These are phyloP conservation scores for Marchantia paleacea DNA, from an alignment of 225 moss, liverwort and hornwort species.

Conservation along the genomic window DNA sequence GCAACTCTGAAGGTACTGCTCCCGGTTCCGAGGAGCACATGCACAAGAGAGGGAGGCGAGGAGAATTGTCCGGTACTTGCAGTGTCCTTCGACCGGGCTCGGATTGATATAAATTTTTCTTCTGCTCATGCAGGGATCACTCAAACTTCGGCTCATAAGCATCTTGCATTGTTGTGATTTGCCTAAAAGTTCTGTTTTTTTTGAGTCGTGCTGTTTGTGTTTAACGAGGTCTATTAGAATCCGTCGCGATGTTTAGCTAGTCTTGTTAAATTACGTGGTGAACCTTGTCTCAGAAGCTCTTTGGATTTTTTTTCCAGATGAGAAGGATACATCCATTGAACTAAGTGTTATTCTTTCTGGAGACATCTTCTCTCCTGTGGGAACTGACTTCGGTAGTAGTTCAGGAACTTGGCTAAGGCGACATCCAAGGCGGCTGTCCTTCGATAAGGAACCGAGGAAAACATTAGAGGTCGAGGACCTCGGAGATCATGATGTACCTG, in stretches of 20 bases:
- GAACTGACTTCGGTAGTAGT: neutral
- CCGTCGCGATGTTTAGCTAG: too few relatives aligned
- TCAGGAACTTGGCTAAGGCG: neutral
- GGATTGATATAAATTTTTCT: neutral
- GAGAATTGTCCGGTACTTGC: neutral
- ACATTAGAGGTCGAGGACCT: neutral
- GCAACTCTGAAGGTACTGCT: neutral
- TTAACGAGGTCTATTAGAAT: too few relatives aligned
- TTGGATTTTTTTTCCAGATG: neutral
- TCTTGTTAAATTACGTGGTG: neutral
- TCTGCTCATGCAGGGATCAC: neutral
- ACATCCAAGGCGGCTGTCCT: neutral
- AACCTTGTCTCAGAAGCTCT: neutral
- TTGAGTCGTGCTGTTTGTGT: too few relatives aligned
- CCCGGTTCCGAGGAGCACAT: constrained; percentile 1
- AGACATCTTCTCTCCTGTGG: neutral
- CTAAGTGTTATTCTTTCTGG: neutral
- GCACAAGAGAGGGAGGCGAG: neutral
- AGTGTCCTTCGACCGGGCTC: neutral
- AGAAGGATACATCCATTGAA: neutral
- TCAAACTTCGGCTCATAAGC: neutral
- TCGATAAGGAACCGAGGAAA: neutral
- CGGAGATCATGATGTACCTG: neutral
- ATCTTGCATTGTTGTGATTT: neutral
- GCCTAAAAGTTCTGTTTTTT: too few relatives aligned